These are phyloP conservation scores for Leucaena leucocephala DNA, from an alignment of 306 rosid species.

Conservation along the genomic window DNA sequence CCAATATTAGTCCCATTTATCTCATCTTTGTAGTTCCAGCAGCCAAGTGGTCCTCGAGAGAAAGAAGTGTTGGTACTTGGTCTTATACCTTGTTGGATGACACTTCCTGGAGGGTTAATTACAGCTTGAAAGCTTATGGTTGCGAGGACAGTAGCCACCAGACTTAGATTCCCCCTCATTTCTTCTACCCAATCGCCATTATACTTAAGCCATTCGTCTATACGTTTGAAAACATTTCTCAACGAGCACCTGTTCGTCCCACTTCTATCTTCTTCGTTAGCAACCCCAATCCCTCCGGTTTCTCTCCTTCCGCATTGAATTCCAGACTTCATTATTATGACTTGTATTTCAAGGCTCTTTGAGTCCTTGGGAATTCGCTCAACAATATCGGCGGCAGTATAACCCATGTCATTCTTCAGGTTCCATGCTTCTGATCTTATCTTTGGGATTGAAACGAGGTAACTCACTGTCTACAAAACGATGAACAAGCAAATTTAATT, in stretches of 20 bases:
- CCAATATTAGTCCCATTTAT: no score
- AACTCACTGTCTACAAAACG: not conserved
- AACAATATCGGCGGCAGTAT: not conserved
- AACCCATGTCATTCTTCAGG: not conserved
- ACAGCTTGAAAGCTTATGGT: not conserved
- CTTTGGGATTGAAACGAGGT: not conserved
- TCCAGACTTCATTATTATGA: not conserved
- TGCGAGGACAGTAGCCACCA: no score
- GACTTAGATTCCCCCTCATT: no score
- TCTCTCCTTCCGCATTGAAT: no score
- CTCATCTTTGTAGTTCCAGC: not conserved
- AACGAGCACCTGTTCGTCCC: not conserved
- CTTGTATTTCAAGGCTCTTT: slow-evolving; percentile 7
- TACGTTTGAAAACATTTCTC: not conserved
- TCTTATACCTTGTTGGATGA: not conserved
- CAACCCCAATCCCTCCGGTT: no score
- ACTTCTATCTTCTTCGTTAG: no score
- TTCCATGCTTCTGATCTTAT: not conserved
- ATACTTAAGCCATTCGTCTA: not conserved
- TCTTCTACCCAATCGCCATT: not conserved
- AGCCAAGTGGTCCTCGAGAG: not conserved
- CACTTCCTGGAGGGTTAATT: not conserved
- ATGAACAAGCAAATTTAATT: not conserved
- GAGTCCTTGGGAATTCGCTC: not conserved
- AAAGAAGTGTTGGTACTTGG: no score